phyloP scores from a whole-genome alignment of 495 filamentous ascomycete genomes.

The Extremus antarcticus region DNA sequence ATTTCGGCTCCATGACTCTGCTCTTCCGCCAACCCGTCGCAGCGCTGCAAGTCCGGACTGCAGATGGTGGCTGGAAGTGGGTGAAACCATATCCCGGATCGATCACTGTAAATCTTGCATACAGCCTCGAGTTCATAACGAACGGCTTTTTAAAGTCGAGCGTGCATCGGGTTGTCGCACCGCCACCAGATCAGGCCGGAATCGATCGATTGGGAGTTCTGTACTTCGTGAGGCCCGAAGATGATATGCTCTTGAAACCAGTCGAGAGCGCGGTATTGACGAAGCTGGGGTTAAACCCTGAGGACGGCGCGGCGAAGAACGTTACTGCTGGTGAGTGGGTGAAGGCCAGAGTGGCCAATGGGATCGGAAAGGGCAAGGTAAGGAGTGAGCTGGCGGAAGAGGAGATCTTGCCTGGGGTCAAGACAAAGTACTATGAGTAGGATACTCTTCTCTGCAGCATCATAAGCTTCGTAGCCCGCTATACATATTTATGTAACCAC shows the following conservation, averaged over 20 bases:
- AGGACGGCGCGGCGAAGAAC: background rate
- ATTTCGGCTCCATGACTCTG: slow-evolving; percentile 43
- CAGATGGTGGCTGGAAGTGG: slow-evolving; percentile 21
- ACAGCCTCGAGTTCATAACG: slow-evolving; percentile 17
- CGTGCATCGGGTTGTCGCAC: slow-evolving; percentile 18
- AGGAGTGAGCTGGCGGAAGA: background rate
- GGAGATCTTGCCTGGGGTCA: background rate
- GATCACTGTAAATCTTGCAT: slow-evolving; percentile 20
- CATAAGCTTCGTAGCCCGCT: background rate
- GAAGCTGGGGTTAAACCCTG: background rate
- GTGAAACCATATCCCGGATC: slow-evolving; percentile 16
- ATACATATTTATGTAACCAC: too few species aligned
- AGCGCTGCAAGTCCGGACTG: slow-evolving; percentile 37
- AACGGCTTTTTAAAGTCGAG: slow-evolving; percentile 18
- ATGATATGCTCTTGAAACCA: background rate
- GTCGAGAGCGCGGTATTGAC: background rate
- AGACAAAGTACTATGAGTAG: too few species aligned
- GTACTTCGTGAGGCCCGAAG: too few species aligned
- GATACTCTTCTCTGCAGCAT: background rate
- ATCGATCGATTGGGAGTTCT: slow-evolving; percentile 20
- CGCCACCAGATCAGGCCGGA: slow-evolving; percentile 19
- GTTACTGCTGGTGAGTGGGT: background rate
- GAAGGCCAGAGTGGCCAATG: background rate
- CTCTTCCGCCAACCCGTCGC: slow-evolving; percentile 45
- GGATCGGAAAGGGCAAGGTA: background rate